Base-by-base conservation (phyloP, 345 rosid species). In the Gossypium anomalum region DNA sequence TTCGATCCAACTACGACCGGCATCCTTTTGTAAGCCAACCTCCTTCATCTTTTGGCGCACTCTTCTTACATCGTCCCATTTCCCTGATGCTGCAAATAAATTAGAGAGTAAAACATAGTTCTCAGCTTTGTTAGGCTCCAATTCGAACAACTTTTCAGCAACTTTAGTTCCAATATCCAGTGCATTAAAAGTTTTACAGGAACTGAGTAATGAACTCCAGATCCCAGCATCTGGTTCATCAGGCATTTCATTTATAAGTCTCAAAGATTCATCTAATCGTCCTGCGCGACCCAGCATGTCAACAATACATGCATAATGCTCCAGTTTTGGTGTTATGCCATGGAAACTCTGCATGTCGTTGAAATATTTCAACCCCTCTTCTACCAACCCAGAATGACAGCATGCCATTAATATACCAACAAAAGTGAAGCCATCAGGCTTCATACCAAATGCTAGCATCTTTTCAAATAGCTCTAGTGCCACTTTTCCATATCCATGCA, bases 231-330 rank as follows among this genome's bases (percentile, higher is more conserved):
- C 93, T 22, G 94, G 89, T 72, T 88, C 85, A 77, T 77, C 80
- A 25, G 89, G 86, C 92, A 88, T 93, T 75, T 85, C 78, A 43
- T 86, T 68, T 62, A 75, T 55, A 67, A 93, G 75, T 43, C 60
- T 82, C 57, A 85, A 51, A 58, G 97, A 91, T 70, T 86, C 81
- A 62, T 76, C 78, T 72, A 89, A 74, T 73, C 77, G 59, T 75
- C 94, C 92, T 49, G 89, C 89, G 22, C 92, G 80, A n/a, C 93
- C 86, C 72, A 90, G 73, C 88, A 89, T 92, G 77, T 90, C 97
- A 22, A 89, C 83, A 61, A 86, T 81, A 79, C 92, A 89, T 58
- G 92, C 86, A 78, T 89, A 89, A 82, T 87, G 90, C 85, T 90
- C 89, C 58, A 88, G n/a, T 72, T 73, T 77, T 67, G 93, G 94